phyloP scores from a whole-genome alignment of 2,329 filamentous ascomycete species.

The Diplocarpon rosae region DNA sequence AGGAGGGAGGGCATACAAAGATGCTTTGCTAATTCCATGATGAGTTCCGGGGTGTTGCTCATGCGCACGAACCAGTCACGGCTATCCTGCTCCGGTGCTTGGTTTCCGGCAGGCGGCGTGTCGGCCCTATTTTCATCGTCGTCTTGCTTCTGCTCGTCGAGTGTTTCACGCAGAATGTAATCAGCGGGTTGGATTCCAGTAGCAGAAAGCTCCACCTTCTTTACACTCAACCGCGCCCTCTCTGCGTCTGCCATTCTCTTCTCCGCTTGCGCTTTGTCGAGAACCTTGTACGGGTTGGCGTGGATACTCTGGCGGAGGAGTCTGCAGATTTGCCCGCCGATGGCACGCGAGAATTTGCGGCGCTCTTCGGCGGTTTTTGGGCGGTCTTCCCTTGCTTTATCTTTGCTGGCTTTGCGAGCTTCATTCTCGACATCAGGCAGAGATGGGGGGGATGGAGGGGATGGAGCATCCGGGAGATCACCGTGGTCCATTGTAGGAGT shows the following conservation, averaged over 20 bases:
- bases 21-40: slow-evolving; percentile 1
- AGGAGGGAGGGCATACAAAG: neutral
- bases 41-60: neutral
- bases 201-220: neutral
- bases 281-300: neutral
- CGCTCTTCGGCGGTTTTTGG: no score
- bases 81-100: neutral
- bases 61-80: slow-evolving; percentile 2
- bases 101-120: no score
- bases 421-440: no score
- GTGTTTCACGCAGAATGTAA: neutral
- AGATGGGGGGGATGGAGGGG: no score
- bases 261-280: neutral
- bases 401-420: no score
- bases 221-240: neutral
- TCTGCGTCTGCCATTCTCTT: neutral
- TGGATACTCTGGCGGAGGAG: neutral
- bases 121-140: neutral
- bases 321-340: neutral
- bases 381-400: no score
- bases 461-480: no score
- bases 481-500: no score
- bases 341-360: no score
- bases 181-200: neutral
- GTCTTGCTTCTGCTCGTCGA: neutral